phyloP scores from a whole-genome alignment of 208 protist genomes.

The Wallacemonas sp. region DNA sequence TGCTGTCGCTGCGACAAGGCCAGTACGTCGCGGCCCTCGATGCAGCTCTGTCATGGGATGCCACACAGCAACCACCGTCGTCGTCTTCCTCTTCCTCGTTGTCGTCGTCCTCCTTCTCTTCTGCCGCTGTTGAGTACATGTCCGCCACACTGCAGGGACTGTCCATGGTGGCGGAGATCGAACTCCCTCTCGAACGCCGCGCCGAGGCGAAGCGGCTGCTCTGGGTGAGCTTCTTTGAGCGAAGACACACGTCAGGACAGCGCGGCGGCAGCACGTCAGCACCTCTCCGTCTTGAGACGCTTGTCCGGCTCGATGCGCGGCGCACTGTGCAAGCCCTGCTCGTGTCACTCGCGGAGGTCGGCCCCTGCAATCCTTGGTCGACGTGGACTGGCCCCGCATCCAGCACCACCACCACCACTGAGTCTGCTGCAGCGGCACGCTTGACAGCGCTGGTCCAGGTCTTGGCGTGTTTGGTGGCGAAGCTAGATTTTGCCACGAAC shows the following conservation, averaged over 20 bases:
- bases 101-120: not conserved
- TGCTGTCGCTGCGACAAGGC: slow-evolving; percentile 50
- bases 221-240: slow-evolving; percentile 24
- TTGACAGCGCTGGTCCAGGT: not conserved
- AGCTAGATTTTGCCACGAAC: slow-evolving; percentile 14
- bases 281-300: not conserved
- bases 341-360: slow-evolving; percentile 42
- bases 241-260: not conserved
- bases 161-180: slow-evolving; percentile 27
- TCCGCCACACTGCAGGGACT: slow-evolving; percentile 37
- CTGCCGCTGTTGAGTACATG: slow-evolving; percentile 39
- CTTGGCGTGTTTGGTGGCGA: slow-evolving; percentile 5
- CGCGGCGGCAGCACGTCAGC: not conserved
- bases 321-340: slow-evolving; percentile 33
- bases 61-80: not conserved
- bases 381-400: not conserved
- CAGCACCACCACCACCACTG: no score
- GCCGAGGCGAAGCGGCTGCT: slow-evolving; percentile 30
- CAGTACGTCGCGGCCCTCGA: slow-evolving; percentile 62
- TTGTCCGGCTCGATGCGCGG: slow-evolving; percentile 39
- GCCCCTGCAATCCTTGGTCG: slow-evolving; percentile 40
- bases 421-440: not conserved
- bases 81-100: not conserved
- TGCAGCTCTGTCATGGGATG: slow-evolving; percentile 31
- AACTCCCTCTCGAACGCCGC: slow-evolving; percentile 31